A percentile compares a stretch with the other conserved stretches of the same genome.
These are phyloP conservation scores for Coemansia sp. DNA, from an alignment of 192 early-diverging fungal species.

Conservation along the genomic window DNA sequence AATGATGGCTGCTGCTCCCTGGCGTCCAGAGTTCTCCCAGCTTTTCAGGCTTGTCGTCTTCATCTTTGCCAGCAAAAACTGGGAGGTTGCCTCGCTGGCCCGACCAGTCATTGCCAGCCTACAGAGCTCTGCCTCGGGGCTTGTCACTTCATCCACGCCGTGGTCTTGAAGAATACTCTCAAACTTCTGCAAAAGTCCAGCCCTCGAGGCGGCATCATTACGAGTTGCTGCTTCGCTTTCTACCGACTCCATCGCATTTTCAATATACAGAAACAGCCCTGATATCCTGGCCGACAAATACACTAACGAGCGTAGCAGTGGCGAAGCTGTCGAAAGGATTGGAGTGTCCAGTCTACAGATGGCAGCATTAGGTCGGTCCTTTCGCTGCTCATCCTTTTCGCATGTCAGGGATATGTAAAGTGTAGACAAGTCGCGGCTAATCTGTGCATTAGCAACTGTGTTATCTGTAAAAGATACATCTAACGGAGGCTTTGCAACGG, in stretches of 20 bases:
- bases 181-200: slow-evolving; percentile 15
- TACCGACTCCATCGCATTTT: slow-evolving; percentile 17
- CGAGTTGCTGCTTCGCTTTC: slow-evolving; percentile 25
- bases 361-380: not conserved
- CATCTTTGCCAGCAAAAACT: slow-evolving; percentile 44
- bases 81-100: slow-evolving; percentile 46
- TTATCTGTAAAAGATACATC: not conserved
- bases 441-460: slow-evolving; percentile 10
- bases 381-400: not conserved
- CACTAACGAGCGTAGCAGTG: slow-evolving; percentile 21
- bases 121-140: slow-evolving; percentile 35
- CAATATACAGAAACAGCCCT: slow-evolving; percentile 30
- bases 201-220: slow-evolving; percentile 22
- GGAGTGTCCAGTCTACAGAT: slow-evolving; percentile 23
- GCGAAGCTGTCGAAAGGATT: slow-evolving; percentile 17
- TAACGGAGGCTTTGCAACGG: slow-evolving; percentile 9
- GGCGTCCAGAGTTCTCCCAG: slow-evolving; percentile 43
- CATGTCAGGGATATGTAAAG: slow-evolving; percentile 1
- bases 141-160: slow-evolving; percentile 45
- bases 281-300: slow-evolving; percentile 34
- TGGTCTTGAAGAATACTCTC: slow-evolving; percentile 43
- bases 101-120: slow-evolving; percentile 36
- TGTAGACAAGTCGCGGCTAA: slow-evolving; percentile 5
- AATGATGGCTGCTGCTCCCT: slow-evolving; percentile 29
- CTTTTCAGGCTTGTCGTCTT: slow-evolving; percentile 28